phyloP scores from a whole-genome alignment of 2,329 filamentous ascomycete genomes.

The Amylocarpus encephaloides region DNA sequence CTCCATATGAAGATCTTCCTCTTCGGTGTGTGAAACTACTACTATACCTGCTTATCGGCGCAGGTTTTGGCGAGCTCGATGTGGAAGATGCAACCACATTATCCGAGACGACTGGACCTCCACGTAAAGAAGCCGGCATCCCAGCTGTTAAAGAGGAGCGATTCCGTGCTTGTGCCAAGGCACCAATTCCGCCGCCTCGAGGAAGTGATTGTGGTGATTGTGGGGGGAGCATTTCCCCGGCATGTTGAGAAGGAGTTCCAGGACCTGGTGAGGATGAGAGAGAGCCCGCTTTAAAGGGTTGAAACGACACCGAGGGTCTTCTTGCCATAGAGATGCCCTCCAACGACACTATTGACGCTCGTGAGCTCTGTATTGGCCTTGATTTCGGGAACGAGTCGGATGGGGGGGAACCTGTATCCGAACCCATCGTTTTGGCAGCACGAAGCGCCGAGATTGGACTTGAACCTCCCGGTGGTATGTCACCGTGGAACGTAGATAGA shows the following conservation, averaged over 20 bases:
- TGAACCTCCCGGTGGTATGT: slow-evolving; percentile 66
- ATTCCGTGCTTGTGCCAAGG: slow-evolving; percentile 55
- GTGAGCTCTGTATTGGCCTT: slow-evolving; percentile 28
- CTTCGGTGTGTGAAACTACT: slow-evolving; percentile 90
- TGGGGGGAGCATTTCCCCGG: slow-evolving; percentile 33
- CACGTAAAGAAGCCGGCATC: slow-evolving; percentile 66
- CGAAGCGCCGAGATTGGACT: slow-evolving; percentile 81
- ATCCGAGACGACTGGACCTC: slow-evolving; percentile 56
- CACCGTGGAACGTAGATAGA: slow-evolving; percentile 82
- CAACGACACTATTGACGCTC: slow-evolving; percentile 35
- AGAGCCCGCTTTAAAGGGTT: slow-evolving; percentile 93
- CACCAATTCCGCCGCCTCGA: slow-evolving; percentile 42
- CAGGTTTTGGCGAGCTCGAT: slow-evolving; percentile 72
- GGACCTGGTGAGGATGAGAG: slow-evolving; percentile 78
- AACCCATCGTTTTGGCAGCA: slow-evolving; percentile 56
- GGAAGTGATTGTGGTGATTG: slow-evolving; percentile 50
- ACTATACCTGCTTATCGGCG: slow-evolving; percentile 76
- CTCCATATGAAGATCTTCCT: slow-evolving; percentile 69
- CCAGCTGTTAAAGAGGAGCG: slow-evolving; percentile 68
- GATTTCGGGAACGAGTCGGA: slow-evolving; percentile 41
- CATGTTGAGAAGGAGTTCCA: slow-evolving; percentile 19
- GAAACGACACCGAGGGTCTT: slow-evolving; percentile 80
- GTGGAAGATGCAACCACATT: slow-evolving; percentile 57
- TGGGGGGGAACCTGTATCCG: slow-evolving; percentile 53
- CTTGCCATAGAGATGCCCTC: slow-evolving; percentile 50